A percentile compares a stretch with the other conserved stretches of the same genome.
Conservation (phyloP, 2,329 filamentous ascomycete species). For the Coniella vitis region DNA sequence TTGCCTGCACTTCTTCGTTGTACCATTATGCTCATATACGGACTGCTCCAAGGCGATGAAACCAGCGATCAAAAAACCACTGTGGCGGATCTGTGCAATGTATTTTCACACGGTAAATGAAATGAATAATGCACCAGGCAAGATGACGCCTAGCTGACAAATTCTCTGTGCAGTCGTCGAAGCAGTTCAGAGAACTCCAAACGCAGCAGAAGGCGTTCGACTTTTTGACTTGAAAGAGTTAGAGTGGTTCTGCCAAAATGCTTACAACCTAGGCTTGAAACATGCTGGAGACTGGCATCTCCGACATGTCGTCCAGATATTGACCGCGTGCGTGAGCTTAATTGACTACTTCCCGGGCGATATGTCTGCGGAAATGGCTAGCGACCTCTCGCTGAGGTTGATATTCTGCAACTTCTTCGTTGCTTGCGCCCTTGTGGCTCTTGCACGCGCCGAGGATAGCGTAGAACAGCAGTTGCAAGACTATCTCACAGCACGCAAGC, state of each 20-base stretch:
- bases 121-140: background rate
- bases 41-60: constrained; percentile 30
- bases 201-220: constrained; percentile 34
- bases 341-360: constrained; percentile 44
- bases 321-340: constrained; percentile 46
- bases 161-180: constrained; percentile 30
- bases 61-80: constrained; percentile 18
- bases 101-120: constrained; percentile 38
- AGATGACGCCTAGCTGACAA: background rate
- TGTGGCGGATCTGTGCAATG: constrained; percentile 45
- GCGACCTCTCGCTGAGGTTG: constrained; percentile 50
- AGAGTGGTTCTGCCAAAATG: constrained; percentile 77
- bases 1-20: constrained; percentile 60
- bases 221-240: constrained; percentile 60
- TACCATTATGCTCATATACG: constrained; percentile 43
- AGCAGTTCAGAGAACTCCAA: constrained; percentile 32
- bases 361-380: constrained; percentile 30
- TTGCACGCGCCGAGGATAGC: constrained; percentile 46
- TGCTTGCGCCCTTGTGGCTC: constrained; percentile 41
- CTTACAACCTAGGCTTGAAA: constrained; percentile 70
- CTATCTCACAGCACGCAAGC: constrained; percentile 55
- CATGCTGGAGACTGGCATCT: constrained; percentile 50
- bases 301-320: constrained; percentile 47
- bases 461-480: constrained; percentile 46
- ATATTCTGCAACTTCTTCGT: constrained; percentile 68